Conservation (phyloP, 345 rosid genomes). For the Linum trigynum region DNA sequence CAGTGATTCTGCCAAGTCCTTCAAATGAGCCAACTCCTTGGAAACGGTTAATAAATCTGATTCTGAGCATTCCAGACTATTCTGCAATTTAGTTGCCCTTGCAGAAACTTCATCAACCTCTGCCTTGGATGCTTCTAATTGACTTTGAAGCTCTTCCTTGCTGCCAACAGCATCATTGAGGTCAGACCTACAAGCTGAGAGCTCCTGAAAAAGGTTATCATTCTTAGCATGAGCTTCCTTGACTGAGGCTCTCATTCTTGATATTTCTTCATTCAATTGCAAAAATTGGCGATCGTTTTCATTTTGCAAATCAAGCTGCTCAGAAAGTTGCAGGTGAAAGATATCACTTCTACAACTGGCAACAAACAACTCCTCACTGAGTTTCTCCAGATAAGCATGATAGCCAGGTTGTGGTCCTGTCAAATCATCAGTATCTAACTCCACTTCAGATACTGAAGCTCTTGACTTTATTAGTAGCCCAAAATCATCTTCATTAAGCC, state of each 20-base stretch:
- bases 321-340: conserved; percentile 48
- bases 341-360: conserved; percentile 43
- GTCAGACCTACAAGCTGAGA: conserved; percentile 48
- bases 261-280: conserved; percentile 36
- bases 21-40: conserved; percentile 40
- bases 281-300: conserved; percentile 33
- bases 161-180: conserved; percentile 30
- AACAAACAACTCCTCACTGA: conserved; percentile 52
- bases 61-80: conserved; percentile 40
- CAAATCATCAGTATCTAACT: conserved; percentile 18
- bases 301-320: conserved; percentile 39
- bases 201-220: conserved; percentile 41
- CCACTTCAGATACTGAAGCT: conserved; percentile 22
- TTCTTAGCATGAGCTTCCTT: conserved; percentile 30
- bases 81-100: conserved; percentile 48
- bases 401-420: conserved; percentile 7
- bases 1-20: conserved; percentile 30
- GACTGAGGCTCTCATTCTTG: conserved; percentile 37
- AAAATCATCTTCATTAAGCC: conserved; percentile 51
- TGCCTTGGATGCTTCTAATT: conserved; percentile 36
- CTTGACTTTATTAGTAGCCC: conserved; percentile 39
- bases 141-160: conserved; percentile 39
- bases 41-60: conserved; percentile 30
- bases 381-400: conserved; percentile 32
- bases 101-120: conserved; percentile 45